These are phyloP conservation scores for Paxillus involutus DNA, from an alignment of 768 basidiomycete genomes.

Conservation along the genomic window DNA sequence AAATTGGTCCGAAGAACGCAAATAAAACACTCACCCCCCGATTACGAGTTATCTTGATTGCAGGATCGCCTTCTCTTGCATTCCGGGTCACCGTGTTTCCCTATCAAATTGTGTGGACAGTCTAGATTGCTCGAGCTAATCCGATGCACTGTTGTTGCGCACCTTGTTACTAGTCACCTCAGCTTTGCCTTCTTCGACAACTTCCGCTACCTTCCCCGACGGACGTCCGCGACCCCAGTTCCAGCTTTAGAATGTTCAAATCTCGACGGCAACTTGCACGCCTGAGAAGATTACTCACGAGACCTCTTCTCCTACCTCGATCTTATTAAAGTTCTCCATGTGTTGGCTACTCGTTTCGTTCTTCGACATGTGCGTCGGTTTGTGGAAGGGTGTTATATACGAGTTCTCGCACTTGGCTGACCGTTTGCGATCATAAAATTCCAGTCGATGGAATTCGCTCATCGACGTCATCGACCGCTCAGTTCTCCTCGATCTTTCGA, in stretches of 20 bases:
- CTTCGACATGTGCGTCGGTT: neutral
- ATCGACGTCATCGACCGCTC: constrained; percentile 8
- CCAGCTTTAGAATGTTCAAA: constrained; percentile 26
- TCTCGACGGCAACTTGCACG: neutral
- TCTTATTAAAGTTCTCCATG: constrained; percentile 21
- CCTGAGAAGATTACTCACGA: constrained; percentile 26
- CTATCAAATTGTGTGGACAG: constrained; percentile 13
- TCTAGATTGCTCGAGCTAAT: neutral
- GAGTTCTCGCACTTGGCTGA: neutral
- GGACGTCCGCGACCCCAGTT: constrained; percentile 34
- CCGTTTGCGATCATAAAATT: neutral
- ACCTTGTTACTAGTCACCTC: constrained; percentile 48
- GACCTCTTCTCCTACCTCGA: constrained; percentile 34
- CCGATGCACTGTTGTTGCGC: neutral
- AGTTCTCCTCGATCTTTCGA: neutral
- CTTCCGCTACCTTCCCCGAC: constrained; percentile 37
- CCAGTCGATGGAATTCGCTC: neutral
- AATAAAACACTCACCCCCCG: constrained; percentile 34
- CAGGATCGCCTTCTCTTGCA: constrained; percentile 47
- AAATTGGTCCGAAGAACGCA: neutral
- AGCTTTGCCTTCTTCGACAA: constrained; percentile 43
- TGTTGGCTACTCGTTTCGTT: neutral
- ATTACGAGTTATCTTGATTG: constrained; percentile 44
- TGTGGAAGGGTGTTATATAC: neutral
- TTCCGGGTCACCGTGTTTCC: constrained; percentile 45